Evolutionary conservation across 257 asterid genomes (phyloP).

Genomic region (Coffea eugenioides): DNA sequence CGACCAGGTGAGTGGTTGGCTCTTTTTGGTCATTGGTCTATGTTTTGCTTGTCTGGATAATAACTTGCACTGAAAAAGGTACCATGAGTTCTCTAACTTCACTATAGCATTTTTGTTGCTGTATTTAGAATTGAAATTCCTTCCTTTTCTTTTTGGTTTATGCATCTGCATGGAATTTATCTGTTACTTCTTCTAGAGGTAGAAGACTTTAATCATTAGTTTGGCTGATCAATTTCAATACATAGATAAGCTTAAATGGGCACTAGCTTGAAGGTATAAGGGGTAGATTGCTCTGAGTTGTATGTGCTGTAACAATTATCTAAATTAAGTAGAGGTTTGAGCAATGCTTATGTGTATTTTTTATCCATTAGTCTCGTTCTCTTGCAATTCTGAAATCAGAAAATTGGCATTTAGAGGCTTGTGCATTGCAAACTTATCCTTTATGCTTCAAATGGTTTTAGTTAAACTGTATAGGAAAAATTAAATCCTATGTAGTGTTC

Average conservation of each 20-base stretch:
- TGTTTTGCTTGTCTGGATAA: neutral
- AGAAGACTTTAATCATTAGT: neutral
- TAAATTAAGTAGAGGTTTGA: neutral
- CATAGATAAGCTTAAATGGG: neutral
- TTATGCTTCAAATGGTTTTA: neutral
- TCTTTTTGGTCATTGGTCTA: constrained; percentile 7
- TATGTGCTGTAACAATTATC: neutral
- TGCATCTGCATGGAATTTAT: neutral
- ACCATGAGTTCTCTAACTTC: neutral
- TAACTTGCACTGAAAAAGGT: neutral
- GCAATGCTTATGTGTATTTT: neutral
- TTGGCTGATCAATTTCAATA: neutral
- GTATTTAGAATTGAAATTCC: neutral
- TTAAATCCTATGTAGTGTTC: neutral
- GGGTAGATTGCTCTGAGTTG: neutral
- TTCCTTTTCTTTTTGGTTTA: neutral
- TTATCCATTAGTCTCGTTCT: neutral
- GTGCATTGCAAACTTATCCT: neutral
- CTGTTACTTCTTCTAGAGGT: neutral
- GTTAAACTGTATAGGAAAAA: neutral
- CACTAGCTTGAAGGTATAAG: neutral
- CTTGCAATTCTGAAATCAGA: neutral
- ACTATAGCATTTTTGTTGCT: neutral
- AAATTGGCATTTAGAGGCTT: neutral
- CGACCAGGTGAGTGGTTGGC: constrained; percentile 64